Evolutionary conservation across 2,329 filamentous ascomycete species (phyloP), one percentile per base, ranked within the genome.

Genomic region (Calonectria pseudoreteaudii): DNA sequence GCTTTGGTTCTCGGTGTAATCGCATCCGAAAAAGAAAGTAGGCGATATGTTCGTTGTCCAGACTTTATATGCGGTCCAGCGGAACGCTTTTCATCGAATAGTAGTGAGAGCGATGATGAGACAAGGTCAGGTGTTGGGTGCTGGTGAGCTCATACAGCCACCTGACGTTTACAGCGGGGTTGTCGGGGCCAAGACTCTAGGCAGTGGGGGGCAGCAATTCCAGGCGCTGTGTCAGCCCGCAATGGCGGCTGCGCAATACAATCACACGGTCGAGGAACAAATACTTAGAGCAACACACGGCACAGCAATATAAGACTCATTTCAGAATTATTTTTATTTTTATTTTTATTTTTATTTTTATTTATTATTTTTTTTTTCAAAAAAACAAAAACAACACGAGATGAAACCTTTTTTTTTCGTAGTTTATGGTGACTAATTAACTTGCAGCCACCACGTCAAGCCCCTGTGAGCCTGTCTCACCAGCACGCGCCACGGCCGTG

Each of bases 131-230:
- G 56, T 62, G 56, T 7, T 16, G 34, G 23, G 13, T 5, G 34
- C 56, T 62, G 41, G 56, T 62, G 56, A 62, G 36, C 56, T 23
- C 56, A 62, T 41, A 44, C 56, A 62, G 56, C 56, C 56, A 62
- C 56, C 56, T 62, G 56, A 62, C 56, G 31, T 62, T 38, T 11
- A 60, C 56, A 62, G 56, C 56, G 56, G 56, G 56, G 56, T 41
- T 62, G 34, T 16, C 34, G 30, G 14, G 13, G 56, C 56, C 56
- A 62, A 62, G 56, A 41, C n/a, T 38, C 30, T 62, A 36, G 56
- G 56, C 26, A 36, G 56, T 41, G 56, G 56, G 18, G 18, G 56
- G 56, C 36, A 41, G 23, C 56, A 62, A 28, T 62, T 62, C 34
- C 38, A 41, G 56, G 56, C n/a, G 56, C 56, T 38, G 34, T 62